Percentiles rank a stretch among this genome's conserved stretches.
These are phyloP conservation scores for Neofusicoccum cordaticola DNA, from an alignment of 2,329 filamentous ascomycete genomes.

Conservation along the genomic window DNA sequence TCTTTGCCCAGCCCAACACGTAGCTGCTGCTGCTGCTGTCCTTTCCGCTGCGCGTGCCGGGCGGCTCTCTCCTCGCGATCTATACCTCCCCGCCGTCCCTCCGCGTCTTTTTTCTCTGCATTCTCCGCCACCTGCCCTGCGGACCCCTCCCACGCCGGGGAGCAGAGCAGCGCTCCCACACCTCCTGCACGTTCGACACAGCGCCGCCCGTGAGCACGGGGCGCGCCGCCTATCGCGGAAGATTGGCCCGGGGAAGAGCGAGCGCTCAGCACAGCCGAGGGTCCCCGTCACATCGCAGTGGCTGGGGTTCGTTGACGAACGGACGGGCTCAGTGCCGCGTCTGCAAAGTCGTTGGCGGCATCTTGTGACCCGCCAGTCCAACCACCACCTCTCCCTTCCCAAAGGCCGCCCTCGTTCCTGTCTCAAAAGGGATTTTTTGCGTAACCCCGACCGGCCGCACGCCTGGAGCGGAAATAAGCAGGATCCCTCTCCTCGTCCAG, in stretches of 20 bases:
- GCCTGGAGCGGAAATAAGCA: constrained; percentile 2
- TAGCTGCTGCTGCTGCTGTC: neutral
- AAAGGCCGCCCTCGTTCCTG: neutral
- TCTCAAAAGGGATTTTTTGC: constrained; percentile 1
- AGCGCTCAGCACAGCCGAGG: neutral
- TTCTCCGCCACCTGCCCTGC: neutral
- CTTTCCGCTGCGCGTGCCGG: neutral
- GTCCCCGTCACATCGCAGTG: neutral
- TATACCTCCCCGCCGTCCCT: neutral
- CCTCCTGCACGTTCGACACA: constrained; percentile 8
- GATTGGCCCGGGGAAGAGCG: neutral
- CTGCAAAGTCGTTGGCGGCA: neutral
- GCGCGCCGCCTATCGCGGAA: constrained; percentile 3
- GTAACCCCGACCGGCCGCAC: neutral
- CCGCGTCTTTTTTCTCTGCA: neutral
- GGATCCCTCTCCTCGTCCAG: neutral
- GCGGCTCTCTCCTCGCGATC: neutral
- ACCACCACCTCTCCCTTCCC: constrained; percentile 6
- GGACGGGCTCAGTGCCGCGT: neutral
- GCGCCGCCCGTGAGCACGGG: neutral
- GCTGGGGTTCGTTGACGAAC: neutral
- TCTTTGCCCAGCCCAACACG: constrained; percentile 2
- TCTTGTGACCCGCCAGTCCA: constrained; percentile 11
- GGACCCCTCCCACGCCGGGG: neutral
- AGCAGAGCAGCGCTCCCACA: neutral